A percentile compares a stretch with the other conserved stretches of the same genome.
phyloP scores from a whole-genome alignment of 2,329 filamentous ascomycete genomes.

The Chaetomium strumarium region DNA sequence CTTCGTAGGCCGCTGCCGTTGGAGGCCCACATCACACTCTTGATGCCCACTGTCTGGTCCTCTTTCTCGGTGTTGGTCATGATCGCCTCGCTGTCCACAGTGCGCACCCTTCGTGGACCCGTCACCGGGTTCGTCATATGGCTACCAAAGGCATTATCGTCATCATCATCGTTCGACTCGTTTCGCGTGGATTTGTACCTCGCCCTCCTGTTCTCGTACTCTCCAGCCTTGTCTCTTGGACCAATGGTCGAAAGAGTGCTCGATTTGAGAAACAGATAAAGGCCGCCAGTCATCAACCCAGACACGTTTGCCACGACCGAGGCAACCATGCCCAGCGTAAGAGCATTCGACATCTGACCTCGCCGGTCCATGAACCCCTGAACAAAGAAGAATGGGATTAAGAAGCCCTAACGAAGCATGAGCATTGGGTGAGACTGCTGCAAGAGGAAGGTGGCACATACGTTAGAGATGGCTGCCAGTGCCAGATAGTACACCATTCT shows the following conservation, averaged over 20 bases:
- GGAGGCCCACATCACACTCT: conserved; percentile 22
- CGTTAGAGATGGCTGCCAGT: conserved; percentile 51
- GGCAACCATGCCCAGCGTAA: conserved; percentile 55
- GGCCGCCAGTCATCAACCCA: conserved; percentile 57
- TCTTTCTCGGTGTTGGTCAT: conserved; percentile 31
- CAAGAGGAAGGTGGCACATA: conserved; percentile 36
- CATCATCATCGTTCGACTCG: conserved; percentile 19
- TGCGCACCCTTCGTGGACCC: conserved; percentile 27
- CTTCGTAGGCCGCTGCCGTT: conserved; percentile 19
- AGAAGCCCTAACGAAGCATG: conserved; percentile 40
- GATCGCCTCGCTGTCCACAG: conserved; percentile 33
- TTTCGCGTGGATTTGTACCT: conserved; percentile 38
- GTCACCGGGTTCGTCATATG: conserved; percentile 34
- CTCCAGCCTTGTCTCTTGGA: conserved; percentile 40
- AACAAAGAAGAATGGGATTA: conserved; percentile 59
- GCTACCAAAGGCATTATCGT: conserved; percentile 26
- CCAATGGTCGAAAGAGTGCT: conserved; percentile 53
- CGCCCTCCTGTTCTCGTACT: conserved; percentile 40
- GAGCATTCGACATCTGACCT: conserved; percentile 34
- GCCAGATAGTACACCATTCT: conserved; percentile 64
- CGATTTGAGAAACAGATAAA: conserved; percentile 62
- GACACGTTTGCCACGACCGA: conserved; percentile 61
- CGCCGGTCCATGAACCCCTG: conserved; percentile 41
- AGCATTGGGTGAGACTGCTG: background rate
- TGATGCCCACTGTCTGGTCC: conserved; percentile 28